Evolutionary conservation across 2,329 filamentous ascomycete species (phyloP), one percentile per base, ranked within the genome.

Genomic region (Xylariaceae sp.): DNA sequence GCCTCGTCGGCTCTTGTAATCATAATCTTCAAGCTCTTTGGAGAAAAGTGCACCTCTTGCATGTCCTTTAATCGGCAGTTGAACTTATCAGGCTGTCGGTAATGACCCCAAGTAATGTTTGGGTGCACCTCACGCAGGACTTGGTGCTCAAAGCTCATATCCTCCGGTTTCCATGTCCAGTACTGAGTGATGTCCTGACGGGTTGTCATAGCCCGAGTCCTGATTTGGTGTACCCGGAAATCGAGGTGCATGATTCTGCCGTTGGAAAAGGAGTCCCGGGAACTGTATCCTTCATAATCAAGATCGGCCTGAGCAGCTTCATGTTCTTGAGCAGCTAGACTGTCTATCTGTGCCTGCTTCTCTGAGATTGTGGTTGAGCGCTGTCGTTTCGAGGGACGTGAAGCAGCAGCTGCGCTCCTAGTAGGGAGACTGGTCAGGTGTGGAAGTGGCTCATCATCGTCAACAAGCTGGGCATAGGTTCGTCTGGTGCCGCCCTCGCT

Each of bases 161-260:
- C 73, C 11, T 73, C 72, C 5, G 67, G 66, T 35, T 74, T 70
- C 77, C 78, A 84, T 53, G 80, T 80, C 80, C 80, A 82, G 70
- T 83, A 84, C 66, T 84, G 82, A 10, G 79, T 82, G 4, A 81
- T 77, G 10, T 73, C 66, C 2, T 73, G 70, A 56, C 77, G 78
- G 18, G 77, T 81, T 1, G 80, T 78, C 54, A 78, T 74, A 9
- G 73, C 63, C 11, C 73, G 70, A 2, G 78, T 80, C 71, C 82
- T 82, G 64, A 85, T 76, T 63, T 82, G 79, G 51, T 77, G 72
- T 10, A 85, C 67, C 13, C 80, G 77, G 73, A 78, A 85, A 68
- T 85, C 82, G 8, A 75, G 73, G 10, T 73, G 69, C 23, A 73
- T 73, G 6, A 84, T 73, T 9, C 67, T 65, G 2, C 79, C 79